A percentile compares a stretch with the other conserved stretches of the same genome.
phyloP scores from a whole-genome alignment of 768 basidiomycete species.

The Lyophyllum decastes region DNA sequence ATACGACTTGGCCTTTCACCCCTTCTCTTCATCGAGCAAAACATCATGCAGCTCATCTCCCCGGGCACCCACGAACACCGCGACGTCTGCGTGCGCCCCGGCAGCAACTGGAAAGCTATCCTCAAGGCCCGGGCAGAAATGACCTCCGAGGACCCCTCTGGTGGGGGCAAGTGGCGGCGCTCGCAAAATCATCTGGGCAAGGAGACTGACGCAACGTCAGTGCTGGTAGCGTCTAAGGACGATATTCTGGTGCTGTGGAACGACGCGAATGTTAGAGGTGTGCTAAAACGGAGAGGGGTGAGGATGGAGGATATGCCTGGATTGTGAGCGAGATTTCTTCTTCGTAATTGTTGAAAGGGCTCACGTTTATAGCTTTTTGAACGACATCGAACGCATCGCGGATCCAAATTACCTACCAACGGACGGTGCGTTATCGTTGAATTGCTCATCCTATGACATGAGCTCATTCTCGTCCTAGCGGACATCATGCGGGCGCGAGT shows the following conservation, averaged over 20 bases:
- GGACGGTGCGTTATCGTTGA: conserved; percentile 49
- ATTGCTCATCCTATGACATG: background rate
- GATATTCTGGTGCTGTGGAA: conserved; percentile 68
- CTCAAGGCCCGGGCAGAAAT: background rate
- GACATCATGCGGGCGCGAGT: conserved; percentile 78
- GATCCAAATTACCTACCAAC: conserved; percentile 57
- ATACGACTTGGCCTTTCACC: conserved; percentile 42
- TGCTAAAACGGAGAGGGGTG: conserved; percentile 51
- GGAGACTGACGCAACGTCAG: conserved; percentile 48
- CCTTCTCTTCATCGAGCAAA: conserved; percentile 55
- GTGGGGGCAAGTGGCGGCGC: conserved; percentile 7
- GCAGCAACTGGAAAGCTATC: conserved; percentile 56
- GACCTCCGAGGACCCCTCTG: background rate
- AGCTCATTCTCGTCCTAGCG: conserved; percentile 31
- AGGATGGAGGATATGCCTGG: conserved; percentile 64
- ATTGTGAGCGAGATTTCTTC: conserved; percentile 51
- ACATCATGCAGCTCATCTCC: conserved; percentile 50
- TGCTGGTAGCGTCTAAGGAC: conserved; percentile 54
- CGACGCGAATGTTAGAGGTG: conserved; percentile 50
- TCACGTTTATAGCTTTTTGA: conserved; percentile 56
- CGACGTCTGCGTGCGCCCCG: conserved; percentile 55
- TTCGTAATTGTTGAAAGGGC: background rate
- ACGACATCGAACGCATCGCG: conserved; percentile 65
- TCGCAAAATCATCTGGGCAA: conserved; percentile 25
- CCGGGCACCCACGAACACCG: conserved; percentile 35